Percentiles rank a stretch among this genome's conserved stretches.
These are phyloP conservation scores for Colletotrichum sublineola DNA, from an alignment of 2,329 filamentous ascomycete genomes.

Conservation along the genomic window DNA sequence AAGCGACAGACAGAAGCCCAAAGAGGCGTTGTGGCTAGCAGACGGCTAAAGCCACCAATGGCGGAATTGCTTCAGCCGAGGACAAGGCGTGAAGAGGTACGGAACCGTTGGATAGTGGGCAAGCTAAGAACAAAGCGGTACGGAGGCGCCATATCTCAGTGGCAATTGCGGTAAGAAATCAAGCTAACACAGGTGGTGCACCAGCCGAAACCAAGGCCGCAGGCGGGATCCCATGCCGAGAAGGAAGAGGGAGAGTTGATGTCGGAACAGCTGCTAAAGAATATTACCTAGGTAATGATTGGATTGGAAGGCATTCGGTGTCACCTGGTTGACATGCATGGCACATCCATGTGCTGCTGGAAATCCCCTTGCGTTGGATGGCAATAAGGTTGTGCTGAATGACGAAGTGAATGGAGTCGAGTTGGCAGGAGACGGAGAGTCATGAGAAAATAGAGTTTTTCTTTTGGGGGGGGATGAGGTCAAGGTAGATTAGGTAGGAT, in stretches of 20 bases:
- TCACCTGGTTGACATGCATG: not conserved
- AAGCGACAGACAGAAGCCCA: constrained; percentile 7
- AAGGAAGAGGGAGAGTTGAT: not conserved
- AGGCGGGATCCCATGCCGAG: constrained; percentile 7
- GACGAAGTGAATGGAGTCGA: not conserved
- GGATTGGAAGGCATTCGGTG: not conserved
- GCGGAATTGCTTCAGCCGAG: constrained; percentile 23
- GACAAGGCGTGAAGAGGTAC: constrained; percentile 17
- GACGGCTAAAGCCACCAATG: constrained; percentile 19
- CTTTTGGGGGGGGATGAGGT: not conserved
- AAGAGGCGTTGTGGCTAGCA: constrained; percentile 22
- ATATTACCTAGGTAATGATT: constrained; percentile 13
- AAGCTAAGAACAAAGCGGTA: constrained; percentile 18
- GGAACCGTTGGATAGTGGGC: constrained; percentile 22
- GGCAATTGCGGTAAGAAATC: not conserved
- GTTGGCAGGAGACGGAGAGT: not conserved
- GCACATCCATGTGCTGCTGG: constrained; percentile 10
- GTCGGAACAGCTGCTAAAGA: constrained; percentile 1
- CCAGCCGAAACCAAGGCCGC: constrained; percentile 9
- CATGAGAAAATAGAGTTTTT: not conserved
- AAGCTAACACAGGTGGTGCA: constrained; percentile 1
- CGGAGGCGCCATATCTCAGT: constrained; percentile 20
- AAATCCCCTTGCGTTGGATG: not conserved
- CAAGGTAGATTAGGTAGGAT: constrained; percentile 3
- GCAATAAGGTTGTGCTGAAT: not conserved